Conservation (phyloP, 78 protist species). For the Parvularia atlantis region DNA sequence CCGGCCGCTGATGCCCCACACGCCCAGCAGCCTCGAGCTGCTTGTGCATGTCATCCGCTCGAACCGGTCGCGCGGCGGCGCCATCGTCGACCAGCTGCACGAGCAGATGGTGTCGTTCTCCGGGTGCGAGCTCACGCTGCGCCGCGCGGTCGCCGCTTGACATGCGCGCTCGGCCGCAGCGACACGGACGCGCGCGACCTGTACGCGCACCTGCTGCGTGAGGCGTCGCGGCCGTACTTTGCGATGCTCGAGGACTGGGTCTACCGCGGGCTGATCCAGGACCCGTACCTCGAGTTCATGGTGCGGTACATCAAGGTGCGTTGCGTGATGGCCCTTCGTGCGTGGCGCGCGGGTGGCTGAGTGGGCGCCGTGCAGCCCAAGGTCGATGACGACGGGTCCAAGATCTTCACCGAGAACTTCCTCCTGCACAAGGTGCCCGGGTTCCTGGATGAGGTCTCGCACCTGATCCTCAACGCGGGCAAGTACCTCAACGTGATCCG, state of each 20-base stretch:
- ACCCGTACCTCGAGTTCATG: conserved; percentile 61
- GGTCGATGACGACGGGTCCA: too few relatives aligned
- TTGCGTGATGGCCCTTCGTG: too few relatives aligned
- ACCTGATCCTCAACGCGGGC: conserved; percentile 49
- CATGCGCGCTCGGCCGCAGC: background rate
- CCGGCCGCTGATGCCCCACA: too few relatives aligned
- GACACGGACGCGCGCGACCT: conserved; percentile 9
- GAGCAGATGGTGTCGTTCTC: background rate
- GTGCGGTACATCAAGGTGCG: too few relatives aligned
- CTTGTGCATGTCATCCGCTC: background rate
- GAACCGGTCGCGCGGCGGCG: conserved; percentile 14
- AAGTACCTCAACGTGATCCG: conserved; percentile 60
- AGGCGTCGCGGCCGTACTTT: conserved; percentile 52
- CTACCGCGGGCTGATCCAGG: conserved; percentile 39
- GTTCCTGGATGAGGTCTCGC: too few relatives aligned
- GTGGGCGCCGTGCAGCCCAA: too few relatives aligned
- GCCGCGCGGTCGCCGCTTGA: too few relatives aligned
- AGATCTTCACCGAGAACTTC: too few relatives aligned
- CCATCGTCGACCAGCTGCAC: conserved; percentile 5
- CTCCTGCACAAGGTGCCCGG: too few relatives aligned
- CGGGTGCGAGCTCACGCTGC: background rate
- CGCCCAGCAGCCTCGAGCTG: conserved; percentile 16
- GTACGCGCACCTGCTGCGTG: conserved; percentile 21
- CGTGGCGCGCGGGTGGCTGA: too few relatives aligned
- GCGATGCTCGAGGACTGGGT: conserved; percentile 61